Base-by-base conservation (phyloP, 331 rosid species). In the Pyracantha coccinea region DNA sequence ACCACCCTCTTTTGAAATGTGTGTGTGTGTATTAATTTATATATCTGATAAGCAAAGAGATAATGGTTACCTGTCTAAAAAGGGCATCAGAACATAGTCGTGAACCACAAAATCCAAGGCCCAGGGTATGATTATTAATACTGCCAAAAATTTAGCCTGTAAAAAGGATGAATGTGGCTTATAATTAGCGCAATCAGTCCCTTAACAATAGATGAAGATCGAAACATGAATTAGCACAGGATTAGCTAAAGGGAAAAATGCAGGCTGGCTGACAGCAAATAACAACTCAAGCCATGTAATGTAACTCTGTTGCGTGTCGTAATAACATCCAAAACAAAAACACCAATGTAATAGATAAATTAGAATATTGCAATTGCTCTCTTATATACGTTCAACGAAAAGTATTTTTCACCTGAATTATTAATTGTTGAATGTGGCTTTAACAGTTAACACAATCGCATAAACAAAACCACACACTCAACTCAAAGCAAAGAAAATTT, bases 71-170 rank as follows among this genome's bases (percentile, higher is more conserved):
- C 96, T 91, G 86, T 93, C 97, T 70, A 93, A 79, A 75, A 93
- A 93, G 62, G 98, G 98, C 97, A 93, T 91, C 64, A 93, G 91
- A 76, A 88, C 66, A 72, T 90, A 93, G 87, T 93, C 97, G 79
- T 93, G 98, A 77, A 90, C 96, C 85, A 89, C 77, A 70, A 93
- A 91, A 84, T 93, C 96, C 80, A 93, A 75, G 68, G 93, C 90
- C 89, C 93, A 93, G 68, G 98, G 98, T 60, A 93, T 69, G 74
- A 93, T 77, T 41, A 93, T 85, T 85, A 93, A 79, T 24, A 88
- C 71, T 13, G 90, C 93, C 85, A 93, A 84, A 86, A 93, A 93
- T 67, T 89, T 89, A 78, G 97, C 98, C 98, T 93, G 96, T 61
- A 77, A 82, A 29, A 79, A 76, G 33, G 72, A 68, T 50, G 50